Evolutionary conservation across 768 basidiomycete genomes (phyloP).

Genomic region (Mycena polygramma): DNA sequence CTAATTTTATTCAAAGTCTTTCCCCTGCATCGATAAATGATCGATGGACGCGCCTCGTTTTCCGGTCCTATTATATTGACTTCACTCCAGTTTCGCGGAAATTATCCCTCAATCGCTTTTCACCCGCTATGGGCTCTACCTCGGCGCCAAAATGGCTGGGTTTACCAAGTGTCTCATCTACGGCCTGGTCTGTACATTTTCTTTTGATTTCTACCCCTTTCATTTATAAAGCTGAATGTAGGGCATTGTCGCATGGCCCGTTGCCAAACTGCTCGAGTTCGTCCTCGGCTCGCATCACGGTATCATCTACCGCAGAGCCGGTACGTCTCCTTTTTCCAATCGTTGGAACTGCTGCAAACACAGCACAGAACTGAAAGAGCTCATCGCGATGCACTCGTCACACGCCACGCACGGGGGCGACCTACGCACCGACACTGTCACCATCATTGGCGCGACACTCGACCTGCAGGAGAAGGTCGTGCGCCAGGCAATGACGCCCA

Average conservation of each 20-base stretch:
- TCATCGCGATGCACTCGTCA: conserved; percentile 89
- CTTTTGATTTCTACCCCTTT: not conserved
- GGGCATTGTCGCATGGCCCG: conserved; percentile 87
- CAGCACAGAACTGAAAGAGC: conserved; percentile 80
- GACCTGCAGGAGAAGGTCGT: conserved; percentile 92
- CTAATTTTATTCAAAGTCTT: no score
- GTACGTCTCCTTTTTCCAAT: conserved; percentile 42
- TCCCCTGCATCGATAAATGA: conserved; percentile 8
- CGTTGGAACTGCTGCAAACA: not conserved
- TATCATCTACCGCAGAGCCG: conserved; percentile 87
- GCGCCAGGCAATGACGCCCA: conserved; percentile 86
- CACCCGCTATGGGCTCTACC: conserved; percentile 88
- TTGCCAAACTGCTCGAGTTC: conserved; percentile 85
- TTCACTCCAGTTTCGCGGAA: conserved; percentile 78
- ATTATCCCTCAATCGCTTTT: conserved; percentile 95
- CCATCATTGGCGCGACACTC: conserved; percentile 90
- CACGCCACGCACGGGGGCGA: conserved; percentile 85
- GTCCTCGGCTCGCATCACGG: conserved; percentile 88
- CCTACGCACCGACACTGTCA: conserved; percentile 87
- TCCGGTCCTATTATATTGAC: conserved; percentile 17
- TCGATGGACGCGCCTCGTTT: conserved; percentile 1
- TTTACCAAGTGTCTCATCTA: conserved; percentile 78
- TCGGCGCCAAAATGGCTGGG: conserved; percentile 89
- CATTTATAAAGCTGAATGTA: conserved; percentile 41
- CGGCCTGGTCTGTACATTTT: conserved; percentile 60